Base-by-base conservation (phyloP, 2,329 filamentous ascomycete genomes). In the Graphilbum fragrans region DNA sequence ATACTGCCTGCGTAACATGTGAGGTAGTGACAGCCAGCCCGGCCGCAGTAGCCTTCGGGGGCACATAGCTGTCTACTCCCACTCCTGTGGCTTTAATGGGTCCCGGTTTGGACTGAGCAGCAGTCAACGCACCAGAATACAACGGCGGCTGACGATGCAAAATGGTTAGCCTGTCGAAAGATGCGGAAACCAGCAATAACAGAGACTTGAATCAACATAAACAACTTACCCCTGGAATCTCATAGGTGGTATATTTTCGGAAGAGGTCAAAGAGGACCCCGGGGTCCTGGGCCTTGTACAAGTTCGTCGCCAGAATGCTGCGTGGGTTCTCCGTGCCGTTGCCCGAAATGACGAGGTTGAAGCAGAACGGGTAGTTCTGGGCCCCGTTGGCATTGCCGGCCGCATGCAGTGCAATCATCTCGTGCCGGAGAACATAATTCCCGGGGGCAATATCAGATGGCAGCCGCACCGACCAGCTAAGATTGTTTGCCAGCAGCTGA, bases 311-410 rank as follows among this genome's bases (percentile, higher is more conserved):
- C 12, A 22, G 37, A 17, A 25, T 34, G 22, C 43, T 40, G 16
- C 20, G 10, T 9, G 43, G 43, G 3, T 11, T 18, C 34, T 35
- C 44, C 3, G 36, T 45, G 43, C 23, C 41, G 40, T 41, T 49
- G 49, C 72, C 69, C 22, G 62, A 67, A 47, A 79, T 61, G 49
- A 71, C 61, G 44, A 80, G 53, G 61, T 79, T 78, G 56, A 77
- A 59, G 54, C 75, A 72, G 49, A 70, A 66, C 23, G 68, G 67
- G 52, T 71, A 72, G 51, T 66, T 66, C 56, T 72, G 68, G 23
- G 67, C 65, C 10, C 66, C 66, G 46, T 64, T 55, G 20, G 48
- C 44, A 17, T 58, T 53, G 10, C 49, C 56, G 9, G 67, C 65
- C 38, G 59, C 59, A 54, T 72, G 69, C 31, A 72, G 61, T 22